These are phyloP conservation scores for Myxozyma geophila DNA, from an alignment of 805 yeast genomes.

Conservation along the genomic window DNA sequence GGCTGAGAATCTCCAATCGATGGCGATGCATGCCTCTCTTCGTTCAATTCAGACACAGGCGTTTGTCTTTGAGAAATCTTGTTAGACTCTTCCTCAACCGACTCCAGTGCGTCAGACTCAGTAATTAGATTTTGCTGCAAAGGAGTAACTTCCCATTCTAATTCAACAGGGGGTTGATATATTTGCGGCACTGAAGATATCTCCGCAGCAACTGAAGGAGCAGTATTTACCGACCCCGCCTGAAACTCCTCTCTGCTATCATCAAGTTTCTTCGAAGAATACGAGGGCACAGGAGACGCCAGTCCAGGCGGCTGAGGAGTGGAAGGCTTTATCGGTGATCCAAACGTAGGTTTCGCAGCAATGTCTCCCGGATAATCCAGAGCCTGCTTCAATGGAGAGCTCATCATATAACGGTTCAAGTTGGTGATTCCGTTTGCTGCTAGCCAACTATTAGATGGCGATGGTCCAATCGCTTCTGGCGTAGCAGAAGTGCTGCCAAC, in stretches of 20 bases:
- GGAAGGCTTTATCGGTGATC: neutral
- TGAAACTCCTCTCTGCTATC: neutral
- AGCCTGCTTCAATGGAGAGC: neutral
- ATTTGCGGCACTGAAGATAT: neutral
- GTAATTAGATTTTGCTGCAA: neutral
- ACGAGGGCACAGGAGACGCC: conserved; percentile 3
- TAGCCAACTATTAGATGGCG: too few species aligned
- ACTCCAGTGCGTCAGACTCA: neutral
- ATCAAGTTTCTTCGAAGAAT: neutral
- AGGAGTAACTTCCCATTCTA: conserved; percentile 13
- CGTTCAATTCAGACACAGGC: neutral
- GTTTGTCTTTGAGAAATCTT: neutral
- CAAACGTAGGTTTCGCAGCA: neutral
- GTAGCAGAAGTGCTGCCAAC: neutral
- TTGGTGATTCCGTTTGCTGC: too few species aligned
- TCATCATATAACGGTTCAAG: too few species aligned
- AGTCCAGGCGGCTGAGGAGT: conserved; percentile 9
- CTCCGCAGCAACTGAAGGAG: neutral
- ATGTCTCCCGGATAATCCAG: neutral
- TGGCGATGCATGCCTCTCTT: neutral
- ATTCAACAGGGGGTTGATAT: neutral
- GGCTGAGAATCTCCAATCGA: neutral
- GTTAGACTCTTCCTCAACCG: neutral
- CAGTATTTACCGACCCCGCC: neutral
- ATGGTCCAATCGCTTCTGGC: neutral